A percentile compares a stretch with the other conserved stretches of the same genome.
These are phyloP conservation scores for Endoconidiophora laricicola DNA, from an alignment of 2,329 filamentous ascomycete genomes.

Conservation along the genomic window DNA sequence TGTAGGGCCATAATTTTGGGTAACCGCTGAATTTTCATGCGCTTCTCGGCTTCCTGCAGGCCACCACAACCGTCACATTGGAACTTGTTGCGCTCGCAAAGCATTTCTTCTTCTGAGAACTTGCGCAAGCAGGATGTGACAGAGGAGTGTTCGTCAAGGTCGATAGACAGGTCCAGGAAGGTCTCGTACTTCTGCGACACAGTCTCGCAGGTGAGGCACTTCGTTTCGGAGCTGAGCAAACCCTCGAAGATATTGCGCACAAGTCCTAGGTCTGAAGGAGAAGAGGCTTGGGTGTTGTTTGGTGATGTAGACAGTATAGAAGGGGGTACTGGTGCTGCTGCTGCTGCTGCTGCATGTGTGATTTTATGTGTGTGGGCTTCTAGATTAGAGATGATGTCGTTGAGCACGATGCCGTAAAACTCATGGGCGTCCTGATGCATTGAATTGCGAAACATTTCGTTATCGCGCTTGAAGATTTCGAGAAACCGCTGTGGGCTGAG, in stretches of 20 bases:
- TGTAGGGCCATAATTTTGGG: slow-evolving; percentile 85
- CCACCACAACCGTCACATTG: slow-evolving; percentile 96
- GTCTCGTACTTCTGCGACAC: slow-evolving; percentile 89
- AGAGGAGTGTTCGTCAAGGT: slow-evolving; percentile 86
- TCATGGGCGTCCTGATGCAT: slow-evolving; percentile 99
- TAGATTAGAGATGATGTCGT: slow-evolving; percentile 87
- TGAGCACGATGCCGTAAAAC: slow-evolving; percentile 87
- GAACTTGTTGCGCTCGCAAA: slow-evolving; percentile 97
- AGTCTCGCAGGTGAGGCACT: slow-evolving; percentile 91
- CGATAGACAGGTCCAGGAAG: slow-evolving; percentile 89
- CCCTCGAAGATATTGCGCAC: slow-evolving; percentile 97
- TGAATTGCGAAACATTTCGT: slow-evolving; percentile 91
- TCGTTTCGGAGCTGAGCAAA: slow-evolving; percentile 84
- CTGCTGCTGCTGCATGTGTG: slow-evolving; percentile 32
- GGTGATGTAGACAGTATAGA: too few species aligned
- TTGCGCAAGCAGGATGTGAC: slow-evolving; percentile 90
- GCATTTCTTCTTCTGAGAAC: slow-evolving; percentile 95
- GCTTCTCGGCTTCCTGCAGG: slow-evolving; percentile 91
- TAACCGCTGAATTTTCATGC: slow-evolving; percentile 96
- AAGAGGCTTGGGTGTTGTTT: slow-evolving; percentile 22
- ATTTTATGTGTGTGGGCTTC: slow-evolving; percentile 51
- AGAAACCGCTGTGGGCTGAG: slow-evolving; percentile 84
- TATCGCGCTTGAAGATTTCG: slow-evolving; percentile 82
- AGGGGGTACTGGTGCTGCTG: slow-evolving; percentile 24
- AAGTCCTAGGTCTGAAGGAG: slow-evolving; percentile 40